A percentile compares a stretch with the other conserved stretches of the same genome.
These are phyloP conservation scores for Aspergillus clavatus DNA, from an alignment of 2,329 filamentous ascomycete genomes.

Conservation along the genomic window DNA sequence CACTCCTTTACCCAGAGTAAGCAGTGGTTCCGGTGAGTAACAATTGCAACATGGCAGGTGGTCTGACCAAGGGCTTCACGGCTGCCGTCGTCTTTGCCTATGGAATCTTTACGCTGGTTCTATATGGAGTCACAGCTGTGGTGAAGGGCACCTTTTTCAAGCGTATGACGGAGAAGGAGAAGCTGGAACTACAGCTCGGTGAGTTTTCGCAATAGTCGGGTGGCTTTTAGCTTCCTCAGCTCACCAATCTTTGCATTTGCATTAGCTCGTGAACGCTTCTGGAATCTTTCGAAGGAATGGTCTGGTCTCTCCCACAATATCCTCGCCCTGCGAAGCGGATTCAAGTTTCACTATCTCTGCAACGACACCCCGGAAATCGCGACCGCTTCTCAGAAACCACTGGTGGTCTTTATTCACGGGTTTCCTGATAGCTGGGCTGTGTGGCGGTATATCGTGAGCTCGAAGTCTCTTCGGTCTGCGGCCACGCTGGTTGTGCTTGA, in stretches of 20 bases:
- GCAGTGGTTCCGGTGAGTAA: background rate
- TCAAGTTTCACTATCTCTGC: slow-evolving; percentile 53
- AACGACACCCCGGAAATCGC: slow-evolving; percentile 28
- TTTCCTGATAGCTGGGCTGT: slow-evolving; percentile 56
- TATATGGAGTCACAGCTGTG: slow-evolving; percentile 30
- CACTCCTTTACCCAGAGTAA: background rate
- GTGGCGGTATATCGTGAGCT: slow-evolving; percentile 48
- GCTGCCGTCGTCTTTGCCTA: slow-evolving; percentile 23
- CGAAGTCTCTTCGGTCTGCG: slow-evolving; percentile 32
- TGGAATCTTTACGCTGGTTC: slow-evolving; percentile 33
- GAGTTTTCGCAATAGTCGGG: slow-evolving; percentile 8
- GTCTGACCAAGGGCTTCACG: slow-evolving; percentile 16
- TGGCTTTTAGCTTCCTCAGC: background rate
- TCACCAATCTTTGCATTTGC: background rate
- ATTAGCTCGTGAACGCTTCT: slow-evolving; percentile 49
- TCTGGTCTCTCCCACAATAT: slow-evolving; percentile 49
- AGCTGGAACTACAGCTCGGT: slow-evolving; percentile 40
- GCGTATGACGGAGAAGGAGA: slow-evolving; percentile 36
- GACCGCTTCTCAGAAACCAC: slow-evolving; percentile 25
- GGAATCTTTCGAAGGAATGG: slow-evolving; percentile 49
- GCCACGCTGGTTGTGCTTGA: slow-evolving; percentile 52
- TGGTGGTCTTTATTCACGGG: slow-evolving; percentile 55
- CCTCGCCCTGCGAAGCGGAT: slow-evolving; percentile 45
- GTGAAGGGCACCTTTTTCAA: slow-evolving; percentile 35
- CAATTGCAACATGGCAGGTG: slow-evolving; percentile 19